A percentile compares a stretch with the other conserved stretches of the same genome.
Evolutionary conservation across 768 basidiomycete species (phyloP).

Genomic region (Macrolepiota fuliginosa): DNA sequence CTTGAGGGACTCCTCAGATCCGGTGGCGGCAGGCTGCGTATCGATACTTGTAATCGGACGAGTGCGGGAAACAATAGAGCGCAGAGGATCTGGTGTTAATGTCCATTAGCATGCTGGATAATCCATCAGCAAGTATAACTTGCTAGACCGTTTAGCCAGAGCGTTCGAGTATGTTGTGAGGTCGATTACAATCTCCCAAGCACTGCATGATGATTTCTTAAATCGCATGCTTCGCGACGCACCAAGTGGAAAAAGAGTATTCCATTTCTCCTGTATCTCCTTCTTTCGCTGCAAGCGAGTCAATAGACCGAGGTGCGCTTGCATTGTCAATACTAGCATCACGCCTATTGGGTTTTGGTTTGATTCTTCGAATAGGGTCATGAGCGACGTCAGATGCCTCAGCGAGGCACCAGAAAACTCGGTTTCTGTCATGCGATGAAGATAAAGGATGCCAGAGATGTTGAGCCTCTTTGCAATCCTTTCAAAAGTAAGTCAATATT

Average conservation of each 20-base stretch:
- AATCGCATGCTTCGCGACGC: not conserved
- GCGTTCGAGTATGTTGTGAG: not conserved
- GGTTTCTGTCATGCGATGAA: not conserved
- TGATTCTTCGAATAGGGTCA: too few species aligned
- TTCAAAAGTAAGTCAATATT: not conserved
- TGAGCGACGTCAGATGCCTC: too few species aligned
- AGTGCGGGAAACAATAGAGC: not conserved
- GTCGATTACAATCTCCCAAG: not conserved
- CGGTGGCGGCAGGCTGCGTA: constrained; percentile 51
- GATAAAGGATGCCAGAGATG: not conserved
- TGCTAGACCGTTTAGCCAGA: not conserved
- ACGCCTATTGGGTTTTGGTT: not conserved
- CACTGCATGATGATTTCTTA: not conserved
- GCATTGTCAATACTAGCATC: not conserved
- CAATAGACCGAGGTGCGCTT: not conserved
- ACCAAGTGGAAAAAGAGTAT: not conserved
- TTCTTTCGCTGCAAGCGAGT: not conserved
- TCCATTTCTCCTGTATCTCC: not conserved
- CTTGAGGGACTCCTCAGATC: constrained; percentile 54
- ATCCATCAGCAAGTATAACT: not conserved
- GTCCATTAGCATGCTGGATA: not conserved
- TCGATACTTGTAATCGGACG: too few species aligned
- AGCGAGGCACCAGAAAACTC: not conserved
- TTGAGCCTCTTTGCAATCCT: not conserved
- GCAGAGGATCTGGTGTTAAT: not conserved